Percentiles rank a stretch among this genome's conserved stretches.
Evolutionary conservation across 2,329 filamentous ascomycete genomes (phyloP).

Genomic region (Cordyceps sp.): DNA sequence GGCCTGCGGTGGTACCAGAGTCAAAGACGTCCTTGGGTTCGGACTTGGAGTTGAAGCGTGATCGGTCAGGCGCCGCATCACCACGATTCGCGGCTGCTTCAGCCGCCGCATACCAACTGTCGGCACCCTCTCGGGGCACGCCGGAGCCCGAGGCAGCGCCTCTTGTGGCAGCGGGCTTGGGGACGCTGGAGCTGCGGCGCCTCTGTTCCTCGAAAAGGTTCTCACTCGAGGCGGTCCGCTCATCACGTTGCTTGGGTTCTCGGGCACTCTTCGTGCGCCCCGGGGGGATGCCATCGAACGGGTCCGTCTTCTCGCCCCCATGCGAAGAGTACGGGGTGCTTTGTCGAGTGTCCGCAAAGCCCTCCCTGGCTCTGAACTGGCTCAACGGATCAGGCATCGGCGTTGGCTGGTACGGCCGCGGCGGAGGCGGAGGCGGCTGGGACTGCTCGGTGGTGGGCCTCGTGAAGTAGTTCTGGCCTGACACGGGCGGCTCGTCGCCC

Average conservation of each 20-base stretch:
- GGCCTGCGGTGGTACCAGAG: not conserved
- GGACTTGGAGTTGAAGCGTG: not conserved
- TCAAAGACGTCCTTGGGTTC: not conserved
- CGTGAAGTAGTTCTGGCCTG: constrained; percentile 31
- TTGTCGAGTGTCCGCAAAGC: constrained; percentile 29
- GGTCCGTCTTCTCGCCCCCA: constrained; percentile 41
- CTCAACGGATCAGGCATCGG: constrained; percentile 28
- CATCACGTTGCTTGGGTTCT: constrained; percentile 14
- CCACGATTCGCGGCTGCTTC: not conserved
- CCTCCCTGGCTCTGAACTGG: constrained; percentile 24
- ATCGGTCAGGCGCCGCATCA: not conserved
- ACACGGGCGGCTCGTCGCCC: constrained; percentile 35
- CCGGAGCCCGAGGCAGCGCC: too few relatives aligned
- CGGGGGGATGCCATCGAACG: constrained; percentile 31
- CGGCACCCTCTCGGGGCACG: too few relatives aligned
- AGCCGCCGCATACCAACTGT: too few relatives aligned
- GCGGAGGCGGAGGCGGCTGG: constrained; percentile 4
- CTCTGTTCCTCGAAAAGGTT: constrained; percentile 7
- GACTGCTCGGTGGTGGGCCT: constrained; percentile 12
- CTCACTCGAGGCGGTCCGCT: constrained; percentile 8
- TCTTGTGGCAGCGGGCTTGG: constrained; percentile 8
- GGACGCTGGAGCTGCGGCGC: constrained; percentile 16
- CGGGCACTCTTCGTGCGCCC: constrained; percentile 29
- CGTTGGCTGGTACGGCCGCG: constrained; percentile 3
- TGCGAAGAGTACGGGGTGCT: constrained; percentile 39